Evolutionary conservation across 2,329 filamentous ascomycete species (phyloP).

Genomic region (Eutypa lata): DNA sequence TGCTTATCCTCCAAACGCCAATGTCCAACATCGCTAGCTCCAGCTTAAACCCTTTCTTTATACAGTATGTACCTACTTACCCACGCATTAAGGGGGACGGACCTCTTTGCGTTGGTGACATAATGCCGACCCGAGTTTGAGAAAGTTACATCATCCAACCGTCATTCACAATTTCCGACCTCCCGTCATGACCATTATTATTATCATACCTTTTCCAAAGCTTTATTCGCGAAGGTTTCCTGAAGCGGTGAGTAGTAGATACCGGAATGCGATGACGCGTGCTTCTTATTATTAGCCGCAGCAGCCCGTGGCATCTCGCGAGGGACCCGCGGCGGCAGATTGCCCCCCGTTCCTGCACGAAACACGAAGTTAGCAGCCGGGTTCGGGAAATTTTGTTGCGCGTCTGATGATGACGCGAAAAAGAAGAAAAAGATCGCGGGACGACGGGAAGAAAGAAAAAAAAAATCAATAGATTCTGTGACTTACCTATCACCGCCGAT

Average conservation of each 20-base stretch:
- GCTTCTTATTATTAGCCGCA: conserved; percentile 12
- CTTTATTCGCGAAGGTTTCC: neutral
- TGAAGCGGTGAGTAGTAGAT: neutral
- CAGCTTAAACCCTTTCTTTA: too few relatives aligned
- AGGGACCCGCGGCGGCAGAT: neutral
- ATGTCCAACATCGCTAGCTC: neutral
- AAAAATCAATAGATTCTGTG: conserved; percentile 35
- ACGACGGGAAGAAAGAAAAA: conserved; percentile 55
- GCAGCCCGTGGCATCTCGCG: conserved; percentile 17
- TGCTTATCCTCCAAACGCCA: neutral
- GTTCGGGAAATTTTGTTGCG: neutral
- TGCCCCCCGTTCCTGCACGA: conserved; percentile 1
- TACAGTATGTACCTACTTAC: too few relatives aligned
- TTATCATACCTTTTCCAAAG: neutral
- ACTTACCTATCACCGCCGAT: conserved; percentile 13
- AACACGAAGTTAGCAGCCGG: neutral
- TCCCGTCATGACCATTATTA: neutral
- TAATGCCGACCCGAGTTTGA: too few relatives aligned
- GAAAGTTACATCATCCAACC: too few relatives aligned
- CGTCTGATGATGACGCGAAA: conserved; percentile 38
- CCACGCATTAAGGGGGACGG: too few relatives aligned
- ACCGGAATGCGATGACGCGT: neutral
- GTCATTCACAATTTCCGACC: neutral
- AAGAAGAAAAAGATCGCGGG: conserved; percentile 65
- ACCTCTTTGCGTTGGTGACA: too few relatives aligned